phyloP scores from a whole-genome alignment of 1,284 basidiomycete genomes.

The Phellopilus nigrolimitatus region DNA sequence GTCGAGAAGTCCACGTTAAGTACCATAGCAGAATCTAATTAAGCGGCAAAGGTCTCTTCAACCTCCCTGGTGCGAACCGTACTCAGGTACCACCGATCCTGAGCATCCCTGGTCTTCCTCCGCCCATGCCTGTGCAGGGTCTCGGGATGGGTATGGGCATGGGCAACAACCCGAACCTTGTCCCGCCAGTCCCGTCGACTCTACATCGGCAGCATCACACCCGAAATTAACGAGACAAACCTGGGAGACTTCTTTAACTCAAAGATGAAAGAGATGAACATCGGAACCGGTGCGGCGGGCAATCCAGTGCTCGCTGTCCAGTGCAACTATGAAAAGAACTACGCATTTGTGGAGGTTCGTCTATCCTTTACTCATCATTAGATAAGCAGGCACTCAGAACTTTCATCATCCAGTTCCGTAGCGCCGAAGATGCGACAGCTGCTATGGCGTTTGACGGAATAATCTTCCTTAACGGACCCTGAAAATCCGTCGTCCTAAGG shows the following conservation, averaged over 20 bases:
- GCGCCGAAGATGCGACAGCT: slow-evolving; percentile 91
- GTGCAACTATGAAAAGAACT: slow-evolving; percentile 97
- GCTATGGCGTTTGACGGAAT: slow-evolving; percentile 98
- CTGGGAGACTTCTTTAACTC: slow-evolving; percentile 91
- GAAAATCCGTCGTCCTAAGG: slow-evolving; percentile 95
- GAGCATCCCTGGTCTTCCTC: slow-evolving; percentile 71
- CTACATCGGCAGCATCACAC: slow-evolving; percentile 94
- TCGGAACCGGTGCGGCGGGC: slow-evolving; percentile 77
- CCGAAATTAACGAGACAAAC: slow-evolving; percentile 86
- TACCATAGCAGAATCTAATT: slow-evolving; percentile 14
- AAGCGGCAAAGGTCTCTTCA: slow-evolving; percentile 69
- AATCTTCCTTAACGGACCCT: slow-evolving; percentile 88
- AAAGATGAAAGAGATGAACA: slow-evolving; percentile 90
- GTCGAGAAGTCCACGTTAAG: slow-evolving; percentile 24
- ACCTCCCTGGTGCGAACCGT: slow-evolving; percentile 86
- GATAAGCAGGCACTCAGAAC: slow-evolving; percentile 4
- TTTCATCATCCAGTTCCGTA: slow-evolving; percentile 72
- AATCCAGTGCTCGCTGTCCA: slow-evolving; percentile 91
- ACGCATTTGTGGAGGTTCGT: slow-evolving; percentile 90
- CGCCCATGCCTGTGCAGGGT: slow-evolving; percentile 76
- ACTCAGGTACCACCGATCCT: slow-evolving; percentile 82
- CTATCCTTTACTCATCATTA: neutral
- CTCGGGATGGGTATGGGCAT: slow-evolving; percentile 74
- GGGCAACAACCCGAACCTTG: slow-evolving; percentile 72
- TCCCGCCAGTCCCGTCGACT: slow-evolving; percentile 91